A percentile compares a stretch with the other conserved stretches of the same genome.
Evolutionary conservation across 2,329 filamentous ascomycete genomes (phyloP).

Genomic region (Aschersonia sp.): DNA sequence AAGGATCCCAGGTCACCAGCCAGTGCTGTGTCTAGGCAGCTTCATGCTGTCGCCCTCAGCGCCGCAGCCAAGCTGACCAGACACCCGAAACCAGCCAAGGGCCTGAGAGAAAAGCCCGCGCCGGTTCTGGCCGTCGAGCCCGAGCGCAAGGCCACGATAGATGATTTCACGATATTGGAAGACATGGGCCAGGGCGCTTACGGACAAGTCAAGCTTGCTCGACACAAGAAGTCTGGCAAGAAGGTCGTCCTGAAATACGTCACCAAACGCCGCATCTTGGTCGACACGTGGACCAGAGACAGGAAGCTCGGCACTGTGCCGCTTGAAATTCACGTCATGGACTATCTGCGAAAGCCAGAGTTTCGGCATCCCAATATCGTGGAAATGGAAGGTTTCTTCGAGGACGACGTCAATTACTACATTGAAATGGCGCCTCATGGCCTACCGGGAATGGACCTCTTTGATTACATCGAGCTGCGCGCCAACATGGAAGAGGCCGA

Average conservation of each 20-base stretch:
- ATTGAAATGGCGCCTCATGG: slow-evolving; percentile 97
- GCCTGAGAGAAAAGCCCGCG: slow-evolving; percentile 16
- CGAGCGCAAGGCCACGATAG: slow-evolving; percentile 63
- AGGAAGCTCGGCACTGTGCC: slow-evolving; percentile 86
- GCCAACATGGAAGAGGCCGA: slow-evolving; percentile 94
- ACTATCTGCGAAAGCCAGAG: slow-evolving; percentile 70
- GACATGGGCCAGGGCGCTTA: slow-evolving; percentile 98
- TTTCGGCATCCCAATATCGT: slow-evolving; percentile 55
- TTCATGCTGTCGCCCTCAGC: slow-evolving; percentile 40
- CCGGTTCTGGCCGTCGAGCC: slow-evolving; percentile 21
- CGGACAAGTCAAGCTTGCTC: slow-evolving; percentile 88
- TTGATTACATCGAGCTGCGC: slow-evolving; percentile 94
- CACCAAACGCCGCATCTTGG: slow-evolving; percentile 87
- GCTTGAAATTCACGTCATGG: slow-evolving; percentile 89
- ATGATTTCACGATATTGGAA: slow-evolving; percentile 83
- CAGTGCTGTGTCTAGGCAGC: slow-evolving; percentile 30
- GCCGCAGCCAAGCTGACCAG: slow-evolving; percentile 40
- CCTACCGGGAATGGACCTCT: slow-evolving; percentile 92
- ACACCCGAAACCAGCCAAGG: slow-evolving; percentile 16
- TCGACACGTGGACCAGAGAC: slow-evolving; percentile 97
- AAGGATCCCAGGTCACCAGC: slow-evolving; percentile 10
- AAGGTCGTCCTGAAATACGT: slow-evolving; percentile 97
- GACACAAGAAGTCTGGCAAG: slow-evolving; percentile 64
- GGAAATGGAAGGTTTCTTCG: slow-evolving; percentile 60
- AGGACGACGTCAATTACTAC: slow-evolving; percentile 86